Evolutionary conservation across 225 moss, liverwort and hornwort species (phyloP).

Genomic region (Ulota crispa): DNA sequence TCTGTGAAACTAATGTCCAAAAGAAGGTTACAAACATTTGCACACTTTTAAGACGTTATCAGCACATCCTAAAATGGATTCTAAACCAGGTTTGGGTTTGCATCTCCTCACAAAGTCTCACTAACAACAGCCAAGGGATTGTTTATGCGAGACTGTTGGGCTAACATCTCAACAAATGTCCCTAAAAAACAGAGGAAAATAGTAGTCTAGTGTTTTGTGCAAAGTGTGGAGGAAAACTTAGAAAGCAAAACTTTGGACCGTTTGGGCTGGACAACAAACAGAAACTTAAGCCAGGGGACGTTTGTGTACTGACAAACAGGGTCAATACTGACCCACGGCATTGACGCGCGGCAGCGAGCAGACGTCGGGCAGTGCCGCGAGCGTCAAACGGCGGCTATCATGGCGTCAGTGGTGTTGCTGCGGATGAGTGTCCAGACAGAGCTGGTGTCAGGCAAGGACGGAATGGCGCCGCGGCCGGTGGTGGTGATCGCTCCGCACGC

Average conservation of each 20-base stretch:
- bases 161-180: no score
- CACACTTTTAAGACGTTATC: neutral
- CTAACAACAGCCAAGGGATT: neutral
- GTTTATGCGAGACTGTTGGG: no score
- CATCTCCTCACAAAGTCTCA: neutral
- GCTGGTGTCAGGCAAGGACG: constrained; percentile 54
- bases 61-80: neutral
- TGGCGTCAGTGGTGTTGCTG: neutral
- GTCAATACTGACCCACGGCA: neutral
- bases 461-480: constrained; percentile 71
- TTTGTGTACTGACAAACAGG: no score
- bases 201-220: no score
- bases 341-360: no score
- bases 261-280: no score
- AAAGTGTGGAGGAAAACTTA: no score
- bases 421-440: constrained; percentile 37
- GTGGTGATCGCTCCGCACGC: constrained; percentile 81
- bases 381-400: neutral
- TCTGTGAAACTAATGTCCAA: neutral
- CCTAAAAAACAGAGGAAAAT: no score
- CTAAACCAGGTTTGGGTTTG: neutral
- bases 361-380: no score
- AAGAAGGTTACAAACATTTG: neutral
- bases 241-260: no score
- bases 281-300: no score